Base-by-base conservation (phyloP, 2,329 filamentous ascomycete species). In the Phoma herbarum region DNA sequence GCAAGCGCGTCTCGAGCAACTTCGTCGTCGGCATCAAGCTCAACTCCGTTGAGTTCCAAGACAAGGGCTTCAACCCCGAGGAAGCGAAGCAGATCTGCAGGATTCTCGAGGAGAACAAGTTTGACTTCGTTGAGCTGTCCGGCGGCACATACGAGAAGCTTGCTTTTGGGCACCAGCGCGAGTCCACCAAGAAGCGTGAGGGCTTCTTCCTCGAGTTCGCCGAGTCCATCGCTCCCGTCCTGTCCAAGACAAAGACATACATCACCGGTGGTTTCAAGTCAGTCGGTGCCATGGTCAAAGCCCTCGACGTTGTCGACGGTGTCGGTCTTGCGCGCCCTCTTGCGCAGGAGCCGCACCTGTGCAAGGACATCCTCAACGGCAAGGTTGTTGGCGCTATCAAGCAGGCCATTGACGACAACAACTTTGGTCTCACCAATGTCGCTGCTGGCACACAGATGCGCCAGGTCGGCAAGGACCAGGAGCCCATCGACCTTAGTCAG, bases 161-260 rank as follows among this genome's bases (percentile, higher is more conserved):
- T 0, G 84, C 80, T 0, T 85, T 86, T 61, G 65, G 64, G 2
- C 83, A 86, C 68, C 78, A 81, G 73, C 77, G 80, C 47, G 85
- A 87, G 42, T 82, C 79, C 16, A 86, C 84, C 12, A 80, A 80
- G 72, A 82, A 83, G 74, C 77, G 84, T 4, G 85, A 87, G 66
- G 81, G 83, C 1, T 87, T 86, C 78, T 88, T 88, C 78, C 68
- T 86, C 43, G 84, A 87, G 4, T 86, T 86, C 60, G 86, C 86
- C 0, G 87, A 57, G 66, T 73, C 60, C 82, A 88, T 68, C 74
- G 82, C 23, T 72, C 82, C 29, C 0, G 84, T 82, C 64, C 80
- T 79, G 1, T 87, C 84, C 57, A 82, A 84, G 71, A 88, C 85
- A 0, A 85, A 82, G 68, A 80, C 78, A 0, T 88, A 86, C 63